Evolutionary conservation across 2,329 filamentous ascomycete genomes (phyloP), one percentile per base, ranked within the genome.

Genomic region (Paracoccidioides lutzii): DNA sequence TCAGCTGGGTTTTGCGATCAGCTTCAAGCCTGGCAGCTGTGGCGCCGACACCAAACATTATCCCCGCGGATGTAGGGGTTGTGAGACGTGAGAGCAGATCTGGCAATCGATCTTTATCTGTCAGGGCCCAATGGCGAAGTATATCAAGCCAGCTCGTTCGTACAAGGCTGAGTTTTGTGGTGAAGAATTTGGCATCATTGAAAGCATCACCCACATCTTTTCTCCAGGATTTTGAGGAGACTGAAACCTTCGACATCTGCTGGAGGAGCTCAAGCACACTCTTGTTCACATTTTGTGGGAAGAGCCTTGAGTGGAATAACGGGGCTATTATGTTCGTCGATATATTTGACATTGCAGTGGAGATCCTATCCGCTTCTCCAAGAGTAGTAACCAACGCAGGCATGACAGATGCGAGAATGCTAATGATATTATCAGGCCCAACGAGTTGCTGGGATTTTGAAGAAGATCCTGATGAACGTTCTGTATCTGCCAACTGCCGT

Each of bases 1-100:
- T 95, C 35, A 95, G 79, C 70, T 97, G 91, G 0, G 90, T 90
- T 71, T 86, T 93, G 57, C 90, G 85, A 70, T 98, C 93, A 5
- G 94, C 90, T 71, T 98, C 93, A n/a, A 94, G 80, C 57, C 93
- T 81, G 40, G 93, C 93, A 45, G 90, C 94, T 28, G 88, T 90
- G 5, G 93, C 93, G 9, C 94, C 94, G 0, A 98, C 93, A n/a
- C 93, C 93, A 65, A 98, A 98, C 67, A 98, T 91, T 62, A 98
- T 94, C 7, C 93, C 93, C 0, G 94, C 93, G 12, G 90, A 91
- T 1, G 90, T 89, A 5, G 93, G 93, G 3, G 90, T 81, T 5
- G 84, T 84, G 59, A 98, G 80, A 22, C 89, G 85, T 41, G 81
- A 77, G 7, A 97, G 72, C 3, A 96, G 75, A 59, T 98, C 93